These are phyloP conservation scores for Parietichytrium sp. DNA, from an alignment of 108 stramenopile species.

Conservation along the genomic window DNA sequence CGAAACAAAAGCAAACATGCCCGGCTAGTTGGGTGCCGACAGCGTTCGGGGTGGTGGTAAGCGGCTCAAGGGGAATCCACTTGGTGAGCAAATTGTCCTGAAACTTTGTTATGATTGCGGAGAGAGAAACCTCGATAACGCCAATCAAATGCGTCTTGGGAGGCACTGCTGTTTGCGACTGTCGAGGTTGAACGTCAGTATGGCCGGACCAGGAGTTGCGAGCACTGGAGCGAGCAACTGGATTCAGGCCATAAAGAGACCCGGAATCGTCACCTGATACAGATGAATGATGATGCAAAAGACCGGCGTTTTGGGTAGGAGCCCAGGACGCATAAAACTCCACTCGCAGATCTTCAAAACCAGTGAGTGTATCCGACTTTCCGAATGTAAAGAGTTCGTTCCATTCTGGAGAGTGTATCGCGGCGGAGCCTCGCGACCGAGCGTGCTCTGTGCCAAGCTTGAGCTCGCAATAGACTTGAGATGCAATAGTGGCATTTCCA, in stretches of 20 bases:
- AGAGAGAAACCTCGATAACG: constrained; percentile 11
- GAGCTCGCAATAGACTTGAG: not conserved
- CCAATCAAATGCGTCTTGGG: not conserved
- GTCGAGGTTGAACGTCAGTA: too few relatives aligned
- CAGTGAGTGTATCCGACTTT: not conserved
- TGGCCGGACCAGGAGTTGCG: too few relatives aligned
- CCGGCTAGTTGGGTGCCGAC: not conserved
- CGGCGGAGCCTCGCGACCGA: not conserved
- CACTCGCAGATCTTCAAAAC: constrained; percentile 12
- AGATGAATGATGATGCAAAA: too few relatives aligned
- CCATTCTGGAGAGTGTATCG: constrained; percentile 3
- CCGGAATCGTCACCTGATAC: too few relatives aligned
- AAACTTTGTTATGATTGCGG: constrained; percentile 1
- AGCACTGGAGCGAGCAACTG: too few relatives aligned
- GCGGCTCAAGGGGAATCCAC: not conserved
- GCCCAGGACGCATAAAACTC: constrained; percentile 7
- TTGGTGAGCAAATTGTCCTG: constrained; percentile 15
- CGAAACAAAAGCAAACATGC: constrained; percentile 14
- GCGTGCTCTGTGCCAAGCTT: not conserved
- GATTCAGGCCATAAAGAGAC: too few relatives aligned
- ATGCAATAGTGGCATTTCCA: not conserved
- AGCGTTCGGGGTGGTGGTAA: too few relatives aligned
- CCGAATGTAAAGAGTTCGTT: constrained; percentile 31
- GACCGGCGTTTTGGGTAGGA: too few relatives aligned
- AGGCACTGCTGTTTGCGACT: too few relatives aligned